Percentiles rank a stretch among this genome's conserved stretches.
These are phyloP conservation scores for Begonia masoniana DNA, from an alignment of 306 rosid species.

Conservation along the genomic window DNA sequence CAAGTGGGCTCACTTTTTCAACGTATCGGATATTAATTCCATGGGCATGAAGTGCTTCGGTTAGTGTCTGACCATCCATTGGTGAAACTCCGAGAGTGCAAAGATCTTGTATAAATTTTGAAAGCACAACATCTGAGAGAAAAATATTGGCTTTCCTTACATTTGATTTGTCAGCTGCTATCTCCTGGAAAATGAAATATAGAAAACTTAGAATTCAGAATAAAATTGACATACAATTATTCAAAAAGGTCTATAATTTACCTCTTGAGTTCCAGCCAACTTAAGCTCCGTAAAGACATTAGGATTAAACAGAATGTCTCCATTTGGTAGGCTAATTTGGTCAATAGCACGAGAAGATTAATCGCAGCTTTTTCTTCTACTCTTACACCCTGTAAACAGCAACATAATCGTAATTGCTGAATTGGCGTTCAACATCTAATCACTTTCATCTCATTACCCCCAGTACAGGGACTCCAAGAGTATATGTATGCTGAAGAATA, in stretches of 20 bases:
- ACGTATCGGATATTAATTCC: slow-evolving; percentile 94
- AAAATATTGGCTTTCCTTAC: slow-evolving; percentile 74
- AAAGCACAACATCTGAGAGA: slow-evolving; percentile 75
- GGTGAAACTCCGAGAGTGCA: slow-evolving; percentile 97
- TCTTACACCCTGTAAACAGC: slow-evolving; percentile 27
- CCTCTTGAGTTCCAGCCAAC: slow-evolving; percentile 75
- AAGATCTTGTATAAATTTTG: slow-evolving; percentile 92
- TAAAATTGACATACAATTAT: neutral
- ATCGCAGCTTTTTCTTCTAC: slow-evolving; percentile 35
- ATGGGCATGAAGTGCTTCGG: slow-evolving; percentile 97
- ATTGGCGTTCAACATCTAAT: too few relatives aligned
- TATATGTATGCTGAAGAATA: too few relatives aligned
- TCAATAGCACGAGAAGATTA: slow-evolving; percentile 19
- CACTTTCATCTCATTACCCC: too few relatives aligned
- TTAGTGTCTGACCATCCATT: slow-evolving; percentile 96
- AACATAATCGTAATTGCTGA: too few relatives aligned
- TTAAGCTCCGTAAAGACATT: slow-evolving; percentile 88
- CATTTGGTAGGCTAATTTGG: slow-evolving; percentile 23
- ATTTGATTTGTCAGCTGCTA: slow-evolving; percentile 69
- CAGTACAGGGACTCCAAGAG: too few relatives aligned
- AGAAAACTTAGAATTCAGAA: slow-evolving; percentile 4
- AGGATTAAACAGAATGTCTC: slow-evolving; percentile 73
- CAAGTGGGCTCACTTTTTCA: slow-evolving; percentile 54
- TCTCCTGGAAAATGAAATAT: slow-evolving; percentile 48
- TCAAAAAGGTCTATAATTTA: slow-evolving; percentile 7